Evolutionary conservation across 768 basidiomycete species (phyloP), one percentile per base, ranked within the genome.

Genomic region (Lactifluus piperatus): DNA sequence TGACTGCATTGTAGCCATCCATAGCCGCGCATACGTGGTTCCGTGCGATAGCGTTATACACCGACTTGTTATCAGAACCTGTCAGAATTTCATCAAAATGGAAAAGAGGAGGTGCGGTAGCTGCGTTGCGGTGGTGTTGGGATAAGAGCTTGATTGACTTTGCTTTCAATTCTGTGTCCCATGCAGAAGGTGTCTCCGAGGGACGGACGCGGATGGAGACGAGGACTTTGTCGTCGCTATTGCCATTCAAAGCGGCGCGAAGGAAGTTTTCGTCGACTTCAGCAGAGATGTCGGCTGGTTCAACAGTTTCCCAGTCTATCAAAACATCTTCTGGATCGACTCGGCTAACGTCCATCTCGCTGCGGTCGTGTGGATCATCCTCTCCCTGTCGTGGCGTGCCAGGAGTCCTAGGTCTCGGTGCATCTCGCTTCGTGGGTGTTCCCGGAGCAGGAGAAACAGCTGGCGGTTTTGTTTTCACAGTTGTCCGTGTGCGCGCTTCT

Each of bases 1-100:
- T 82, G 63, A 98, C 91, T 8, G 94, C 83, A 71, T 98, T 97
- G 77, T 84, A 98, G 18, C 97, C 97, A 51, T 92, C 91, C 93
- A 98, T 97, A 10, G 94, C 92, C 4, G 94, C 91, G 57, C 81
- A 82, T 1, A 91, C 89, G 67, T 92, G 91, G 3, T 83, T 85
- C 13, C 82, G 80, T 2, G 86, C 91, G 16, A 87, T 83, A 4
- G 84, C 80, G 43, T 79, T 82, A 69, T 92, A 93, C 7, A 92
- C 76, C 0, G 85, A 82, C 66, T 88, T 89, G 72, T 90, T 92
- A 34, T 85, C 82, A 1, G 86, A 84, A 0, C 86, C 86, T 5
- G 84, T 89, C 51, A 91, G 81, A 58, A 92, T 78, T 37, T 86
- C 81, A 64, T 91, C 88, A 63, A 88, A 89, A 41, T 77, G 78